These are phyloP conservation scores for Hypoxylon sp. DNA, from an alignment of 2,329 filamentous ascomycete species.

Conservation along the genomic window DNA sequence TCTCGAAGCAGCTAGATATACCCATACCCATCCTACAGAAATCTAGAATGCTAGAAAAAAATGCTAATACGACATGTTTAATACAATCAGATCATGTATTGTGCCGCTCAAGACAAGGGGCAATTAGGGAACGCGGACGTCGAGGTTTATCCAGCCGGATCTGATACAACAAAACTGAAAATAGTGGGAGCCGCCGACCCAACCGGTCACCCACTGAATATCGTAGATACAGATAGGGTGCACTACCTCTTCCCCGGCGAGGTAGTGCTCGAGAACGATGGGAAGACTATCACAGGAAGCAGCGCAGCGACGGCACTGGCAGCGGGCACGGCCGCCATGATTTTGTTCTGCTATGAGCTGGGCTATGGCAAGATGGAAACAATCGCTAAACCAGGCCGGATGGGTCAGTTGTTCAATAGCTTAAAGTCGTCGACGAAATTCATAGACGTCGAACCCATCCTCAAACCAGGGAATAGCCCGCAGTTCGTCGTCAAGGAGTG, in stretches of 20 bases:
- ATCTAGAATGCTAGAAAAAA: too few relatives aligned
- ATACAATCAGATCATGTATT: constrained; percentile 33
- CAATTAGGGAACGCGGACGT: constrained; percentile 15
- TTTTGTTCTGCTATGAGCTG: constrained; percentile 28
- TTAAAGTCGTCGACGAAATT: constrained; percentile 21
- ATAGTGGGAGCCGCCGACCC: constrained; percentile 25
- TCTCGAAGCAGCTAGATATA: too few relatives aligned
- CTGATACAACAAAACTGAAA: constrained; percentile 19
- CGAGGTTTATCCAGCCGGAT: constrained; percentile 20
- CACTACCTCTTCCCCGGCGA: constrained; percentile 30
- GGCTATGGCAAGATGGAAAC: constrained; percentile 28
- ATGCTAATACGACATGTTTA: too few relatives aligned
- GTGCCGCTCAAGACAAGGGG: constrained; percentile 25
- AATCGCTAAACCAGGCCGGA: constrained; percentile 23
- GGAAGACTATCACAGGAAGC: constrained; percentile 24
- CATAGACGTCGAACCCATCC: constrained; percentile 25
- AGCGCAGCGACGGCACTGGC: constrained; percentile 32
- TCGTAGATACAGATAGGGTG: constrained; percentile 21
- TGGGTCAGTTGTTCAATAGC: constrained; percentile 26
- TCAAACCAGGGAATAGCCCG: constrained; percentile 22
- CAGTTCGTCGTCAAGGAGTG: constrained; percentile 29
- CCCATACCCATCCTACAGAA: too few relatives aligned
- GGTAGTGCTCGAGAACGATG: constrained; percentile 18
- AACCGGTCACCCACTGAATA: constrained; percentile 25
- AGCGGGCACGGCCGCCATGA: constrained; percentile 25